Evolutionary conservation across 495 filamentous ascomycete species (phyloP), one percentile per base, ranked within the genome.

Genomic region (Lasiosphaeria hispida): DNA sequence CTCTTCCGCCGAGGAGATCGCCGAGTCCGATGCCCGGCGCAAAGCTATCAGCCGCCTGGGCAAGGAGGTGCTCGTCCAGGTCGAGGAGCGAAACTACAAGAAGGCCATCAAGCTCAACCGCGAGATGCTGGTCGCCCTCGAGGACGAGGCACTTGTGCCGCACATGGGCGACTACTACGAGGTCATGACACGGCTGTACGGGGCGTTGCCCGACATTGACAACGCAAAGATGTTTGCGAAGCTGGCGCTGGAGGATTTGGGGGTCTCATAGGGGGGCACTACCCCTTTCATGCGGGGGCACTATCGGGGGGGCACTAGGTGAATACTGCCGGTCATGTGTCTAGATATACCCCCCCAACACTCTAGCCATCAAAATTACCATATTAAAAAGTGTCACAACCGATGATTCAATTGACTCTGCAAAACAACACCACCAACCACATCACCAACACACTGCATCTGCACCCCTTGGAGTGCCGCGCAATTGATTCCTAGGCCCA

Each of bases 131-230:
- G 51, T 63, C 0, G 48, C 66, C 11, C 60, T 69, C 13, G 48
- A 55, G n/a, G 66, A 69, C 14, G 72, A 75, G 53, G 62, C 42
- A n/a, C 43, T 75, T 34, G 57, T 63, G 41, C 65, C 67, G 17
- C 66, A 70, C 13, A 49, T 72, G 39, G 72, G 67, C 0, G 67
- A 69, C 14, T 66, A 73, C 55, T 71, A 70, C 43, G 62, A 67
- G 11, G 62, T 72, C 19, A 57, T 72, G 42, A 63, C 69, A 13
- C 44, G 63, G n/a, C 38, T 75, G 36, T 66, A 67, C 33, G 55
- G 54, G 0, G 60, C 58, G 0, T 55, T 60, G 38, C 62, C 64
- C 5, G 64, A 73, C 15, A 30, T 58, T 17, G 38, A 47, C 10
- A 48, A 57, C 19, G 72, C 65, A 6, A 64, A 41, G 53, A 67